Evolutionary conservation across 1,284 basidiomycete genomes (phyloP).

Genomic region (Prillingera fragicola): DNA sequence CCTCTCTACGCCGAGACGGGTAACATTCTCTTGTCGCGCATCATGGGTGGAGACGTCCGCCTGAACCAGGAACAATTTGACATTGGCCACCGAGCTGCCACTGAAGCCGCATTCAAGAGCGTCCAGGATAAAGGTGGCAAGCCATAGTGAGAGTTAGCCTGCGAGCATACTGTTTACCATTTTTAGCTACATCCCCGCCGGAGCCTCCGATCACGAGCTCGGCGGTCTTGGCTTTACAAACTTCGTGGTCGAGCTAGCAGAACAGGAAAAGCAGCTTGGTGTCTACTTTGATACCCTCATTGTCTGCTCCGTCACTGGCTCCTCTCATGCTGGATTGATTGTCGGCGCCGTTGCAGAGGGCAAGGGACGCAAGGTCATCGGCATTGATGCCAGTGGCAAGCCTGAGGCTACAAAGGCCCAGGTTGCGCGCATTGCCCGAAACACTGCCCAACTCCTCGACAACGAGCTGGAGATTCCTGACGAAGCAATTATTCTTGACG

Average conservation of each 20-base stretch:
- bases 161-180: not conserved
- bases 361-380: slow-evolving; percentile 30
- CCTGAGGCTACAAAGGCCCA: slow-evolving; percentile 26
- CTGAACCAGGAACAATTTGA: slow-evolving; percentile 30
- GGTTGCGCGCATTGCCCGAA: slow-evolving; percentile 26
- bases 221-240: slow-evolving; percentile 33
- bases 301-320: slow-evolving; percentile 36
- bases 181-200: slow-evolving; percentile 30
- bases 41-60: slow-evolving; percentile 39
- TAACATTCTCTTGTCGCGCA: slow-evolving; percentile 34
- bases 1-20: slow-evolving; percentile 32
- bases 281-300: slow-evolving; percentile 35
- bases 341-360: slow-evolving; percentile 33
- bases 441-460: slow-evolving; percentile 26
- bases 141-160: slow-evolving; percentile 24
- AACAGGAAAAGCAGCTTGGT: slow-evolving; percentile 29
- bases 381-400: slow-evolving; percentile 36
- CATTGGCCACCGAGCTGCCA: slow-evolving; percentile 33
- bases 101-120: slow-evolving; percentile 26
- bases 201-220: slow-evolving; percentile 33
- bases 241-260: slow-evolving; percentile 31
- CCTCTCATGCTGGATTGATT: slow-evolving; percentile 31
- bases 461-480: slow-evolving; percentile 24
- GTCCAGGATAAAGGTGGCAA: slow-evolving; percentile 30
- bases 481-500: slow-evolving; percentile 28